phyloP scores from a whole-genome alignment of 1,139 yeast genomes.

The Nakaseomyces uthaithaninus region DNA sequence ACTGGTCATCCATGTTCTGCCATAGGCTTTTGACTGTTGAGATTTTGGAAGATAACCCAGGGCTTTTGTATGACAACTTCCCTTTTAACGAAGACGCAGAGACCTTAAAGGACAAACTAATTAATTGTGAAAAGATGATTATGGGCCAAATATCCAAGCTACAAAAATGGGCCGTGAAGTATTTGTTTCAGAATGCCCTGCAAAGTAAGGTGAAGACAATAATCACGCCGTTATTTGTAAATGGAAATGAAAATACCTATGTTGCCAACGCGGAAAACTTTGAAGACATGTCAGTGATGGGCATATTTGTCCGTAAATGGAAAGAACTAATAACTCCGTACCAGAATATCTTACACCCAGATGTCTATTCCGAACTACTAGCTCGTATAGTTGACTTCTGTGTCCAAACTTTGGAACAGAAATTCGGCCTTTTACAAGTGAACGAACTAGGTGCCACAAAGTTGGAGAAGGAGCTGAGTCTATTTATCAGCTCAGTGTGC shows the following conservation, averaged over 20 bases:
- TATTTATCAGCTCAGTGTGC: slow-evolving; percentile 58
- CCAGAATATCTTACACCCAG: slow-evolving; percentile 47
- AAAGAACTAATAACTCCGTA: slow-evolving; percentile 56
- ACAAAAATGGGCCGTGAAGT: slow-evolving; percentile 26
- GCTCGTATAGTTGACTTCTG: slow-evolving; percentile 42
- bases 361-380: slow-evolving; percentile 44
- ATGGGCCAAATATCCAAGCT: slow-evolving; percentile 23
- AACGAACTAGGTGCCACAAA: slow-evolving; percentile 80
- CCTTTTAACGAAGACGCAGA: slow-evolving; percentile 51
- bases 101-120: slow-evolving; percentile 38
- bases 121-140: slow-evolving; percentile 18
- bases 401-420: slow-evolving; percentile 54
- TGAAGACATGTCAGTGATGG: slow-evolving; percentile 33
- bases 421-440: slow-evolving; percentile 58
- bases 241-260: slow-evolving; percentile 21
- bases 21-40: slow-evolving; percentile 26
- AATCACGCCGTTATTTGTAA: slow-evolving; percentile 17
- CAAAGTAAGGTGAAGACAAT: slow-evolving; percentile 21
- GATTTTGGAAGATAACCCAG: slow-evolving; percentile 27
- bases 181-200: slow-evolving; percentile 24
- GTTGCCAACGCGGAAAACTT: slow-evolving; percentile 31
- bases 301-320: slow-evolving; percentile 58
- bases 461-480: slow-evolving; percentile 74
- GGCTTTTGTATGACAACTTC: slow-evolving; percentile 37
- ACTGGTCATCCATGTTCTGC: slow-evolving; percentile 18